Conservation (phyloP, 768 basidiomycete species). For the Lactarius quietus region DNA sequence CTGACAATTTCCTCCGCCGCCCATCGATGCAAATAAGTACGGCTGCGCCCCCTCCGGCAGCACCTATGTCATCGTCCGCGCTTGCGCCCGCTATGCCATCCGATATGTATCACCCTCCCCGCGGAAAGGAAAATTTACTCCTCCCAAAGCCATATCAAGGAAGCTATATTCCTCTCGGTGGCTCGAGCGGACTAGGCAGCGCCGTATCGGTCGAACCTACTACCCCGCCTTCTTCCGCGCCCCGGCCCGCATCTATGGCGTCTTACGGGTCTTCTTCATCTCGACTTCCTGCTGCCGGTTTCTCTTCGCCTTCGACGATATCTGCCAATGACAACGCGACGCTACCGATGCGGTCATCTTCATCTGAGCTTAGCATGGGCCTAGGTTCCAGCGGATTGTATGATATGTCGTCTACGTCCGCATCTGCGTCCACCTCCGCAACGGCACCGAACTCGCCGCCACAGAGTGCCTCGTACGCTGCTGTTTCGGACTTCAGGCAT, state of each 20-base stretch:
- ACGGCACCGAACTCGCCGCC: slow-evolving; percentile 11
- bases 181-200: slow-evolving; percentile 12
- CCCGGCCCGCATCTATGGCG: neutral
- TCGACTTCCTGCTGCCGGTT: neutral
- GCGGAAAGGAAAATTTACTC: neutral
- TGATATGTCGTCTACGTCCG: neutral
- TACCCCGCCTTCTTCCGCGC: neutral
- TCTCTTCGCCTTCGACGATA: neutral
- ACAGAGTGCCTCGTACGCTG: slow-evolving; percentile 2
- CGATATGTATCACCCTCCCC: neutral
- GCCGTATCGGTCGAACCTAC: neutral
- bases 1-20: neutral
- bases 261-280: neutral
- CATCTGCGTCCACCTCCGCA: neutral
- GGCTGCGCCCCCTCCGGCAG: neutral
- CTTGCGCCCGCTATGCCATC: neutral
- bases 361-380: neutral
- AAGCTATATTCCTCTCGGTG: slow-evolving; percentile 12
- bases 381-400: neutral
- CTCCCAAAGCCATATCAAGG: slow-evolving; percentile 7
- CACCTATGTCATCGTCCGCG: neutral
- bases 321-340: neutral
- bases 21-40: neutral
- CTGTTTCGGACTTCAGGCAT: neutral
- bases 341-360: neutral